These are phyloP conservation scores for Sarcodon sp. DNA, from an alignment of 768 basidiomycete genomes.

Conservation along the genomic window DNA sequence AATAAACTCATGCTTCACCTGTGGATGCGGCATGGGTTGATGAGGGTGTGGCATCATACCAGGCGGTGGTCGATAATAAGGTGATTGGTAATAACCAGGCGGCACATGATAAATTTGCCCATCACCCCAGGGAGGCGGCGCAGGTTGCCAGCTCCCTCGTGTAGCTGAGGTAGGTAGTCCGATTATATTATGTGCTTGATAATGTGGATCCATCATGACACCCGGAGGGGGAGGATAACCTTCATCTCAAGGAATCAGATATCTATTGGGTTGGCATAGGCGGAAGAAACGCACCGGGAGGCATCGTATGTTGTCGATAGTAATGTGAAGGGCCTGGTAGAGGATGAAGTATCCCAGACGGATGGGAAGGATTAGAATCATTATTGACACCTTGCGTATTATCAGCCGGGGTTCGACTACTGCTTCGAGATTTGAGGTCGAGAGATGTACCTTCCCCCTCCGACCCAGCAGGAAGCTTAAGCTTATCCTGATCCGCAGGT, in stretches of 20 bases:
- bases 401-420: constrained; percentile 33
- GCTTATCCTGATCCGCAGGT: constrained; percentile 19
- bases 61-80: constrained; percentile 4
- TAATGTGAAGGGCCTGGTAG: constrained; percentile 36
- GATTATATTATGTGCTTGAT: constrained; percentile 19
- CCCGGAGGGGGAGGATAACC: constrained; percentile 30
- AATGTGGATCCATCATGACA: constrained; percentile 29
- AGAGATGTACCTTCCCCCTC: constrained; percentile 20
- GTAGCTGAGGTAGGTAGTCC: constrained; percentile 43
- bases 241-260: constrained; percentile 8
- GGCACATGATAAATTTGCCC: constrained; percentile 1
- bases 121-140: constrained; percentile 1
- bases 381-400: constrained; percentile 21
- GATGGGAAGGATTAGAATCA: constrained; percentile 12
- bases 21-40: no score
- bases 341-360: constrained; percentile 19
- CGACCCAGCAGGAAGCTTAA: constrained; percentile 13
- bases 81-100: constrained; percentile 4
- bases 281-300: constrained; percentile 21
- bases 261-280: not conserved
- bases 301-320: constrained; percentile 53
- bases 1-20: constrained; percentile 10
- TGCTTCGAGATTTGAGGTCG: constrained; percentile 33
- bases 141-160: constrained; percentile 26
- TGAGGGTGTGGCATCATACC: constrained; percentile 7